Evolutionary conservation across 2,329 filamentous ascomycete genomes (phyloP).

Genomic region (Fusarium graminum): DNA sequence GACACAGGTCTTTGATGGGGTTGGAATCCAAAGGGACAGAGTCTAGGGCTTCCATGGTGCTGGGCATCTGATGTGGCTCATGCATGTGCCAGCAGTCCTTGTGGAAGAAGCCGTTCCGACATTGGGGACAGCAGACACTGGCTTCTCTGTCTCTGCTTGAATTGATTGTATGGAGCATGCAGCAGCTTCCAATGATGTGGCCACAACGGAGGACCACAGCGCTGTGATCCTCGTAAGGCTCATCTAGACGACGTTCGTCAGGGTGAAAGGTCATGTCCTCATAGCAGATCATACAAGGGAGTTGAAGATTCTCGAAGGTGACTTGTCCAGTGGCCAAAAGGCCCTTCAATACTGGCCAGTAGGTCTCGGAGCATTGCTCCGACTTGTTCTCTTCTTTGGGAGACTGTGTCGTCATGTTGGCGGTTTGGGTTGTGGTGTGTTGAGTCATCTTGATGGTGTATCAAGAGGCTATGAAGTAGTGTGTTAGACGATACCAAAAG

Average conservation of each 20-base stretch:
- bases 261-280: neutral
- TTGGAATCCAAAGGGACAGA: too few species aligned
- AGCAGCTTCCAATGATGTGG: slow-evolving; percentile 12
- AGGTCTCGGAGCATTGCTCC: neutral
- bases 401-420: neutral
- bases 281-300: neutral
- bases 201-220: slow-evolving; percentile 9
- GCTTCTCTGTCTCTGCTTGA: neutral
- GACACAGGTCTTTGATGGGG: too few species aligned
- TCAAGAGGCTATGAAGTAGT: neutral
- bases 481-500: neutral
- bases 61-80: too few species aligned
- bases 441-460: too few species aligned
- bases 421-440: neutral
- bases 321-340: neutral
- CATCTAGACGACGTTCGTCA: neutral
- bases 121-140: too few species aligned
- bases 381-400: neutral
- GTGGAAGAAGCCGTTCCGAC: too few species aligned
- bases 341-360: neutral
- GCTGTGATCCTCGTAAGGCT: neutral
- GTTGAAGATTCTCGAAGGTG: neutral
- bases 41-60: too few species aligned
- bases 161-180: neutral
- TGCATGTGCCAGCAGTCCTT: too few species aligned